These are phyloP conservation scores for Wickerhamiella shivajii DNA, from an alignment of 805 yeast genomes.

Conservation along the genomic window DNA sequence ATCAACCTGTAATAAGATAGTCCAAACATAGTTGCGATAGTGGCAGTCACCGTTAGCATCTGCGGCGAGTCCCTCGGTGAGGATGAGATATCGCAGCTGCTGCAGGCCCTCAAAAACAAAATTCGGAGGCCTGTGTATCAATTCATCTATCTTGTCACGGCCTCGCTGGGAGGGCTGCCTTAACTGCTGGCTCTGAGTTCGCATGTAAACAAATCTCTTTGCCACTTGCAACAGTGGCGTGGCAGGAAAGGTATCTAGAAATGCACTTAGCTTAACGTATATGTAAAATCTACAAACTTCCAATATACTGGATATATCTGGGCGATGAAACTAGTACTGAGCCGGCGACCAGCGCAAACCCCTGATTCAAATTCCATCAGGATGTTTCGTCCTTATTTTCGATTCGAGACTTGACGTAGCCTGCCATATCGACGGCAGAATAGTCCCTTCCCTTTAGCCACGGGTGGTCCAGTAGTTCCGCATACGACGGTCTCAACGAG, in stretches of 20 bases:
- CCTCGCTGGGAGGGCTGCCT: too few relatives aligned
- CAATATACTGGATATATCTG: too few relatives aligned
- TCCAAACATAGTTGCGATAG: slow-evolving; percentile 68
- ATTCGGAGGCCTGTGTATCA: slow-evolving; percentile 25
- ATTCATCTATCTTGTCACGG: slow-evolving; percentile 39
- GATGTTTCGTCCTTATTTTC: too few relatives aligned
- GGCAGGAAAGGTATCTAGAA: too few relatives aligned
- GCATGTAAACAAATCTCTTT: too few relatives aligned
- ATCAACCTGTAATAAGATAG: slow-evolving; percentile 51
- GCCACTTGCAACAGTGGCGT: too few relatives aligned
- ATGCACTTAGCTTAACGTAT: too few relatives aligned
- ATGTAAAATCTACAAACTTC: too few relatives aligned
- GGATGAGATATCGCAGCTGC: slow-evolving; percentile 38
- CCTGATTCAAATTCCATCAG: too few relatives aligned
- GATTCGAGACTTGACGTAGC: slow-evolving; percentile 27
- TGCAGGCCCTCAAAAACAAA: slow-evolving; percentile 36
- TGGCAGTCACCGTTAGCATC: slow-evolving; percentile 33
- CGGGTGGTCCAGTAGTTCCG: slow-evolving; percentile 59
- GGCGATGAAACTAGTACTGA: too few relatives aligned
- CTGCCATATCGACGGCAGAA: slow-evolving; percentile 25
- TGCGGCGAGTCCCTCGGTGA: slow-evolving; percentile 30
- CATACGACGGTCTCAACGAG: slow-evolving; percentile 64
- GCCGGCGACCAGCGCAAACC: too few relatives aligned
- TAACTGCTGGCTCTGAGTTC: too few relatives aligned
- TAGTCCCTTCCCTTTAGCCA: slow-evolving; percentile 48